Evolutionary conservation across 164 flowering plant genomes (phyloP).

Genomic region (Vitis amurensis): DNA sequence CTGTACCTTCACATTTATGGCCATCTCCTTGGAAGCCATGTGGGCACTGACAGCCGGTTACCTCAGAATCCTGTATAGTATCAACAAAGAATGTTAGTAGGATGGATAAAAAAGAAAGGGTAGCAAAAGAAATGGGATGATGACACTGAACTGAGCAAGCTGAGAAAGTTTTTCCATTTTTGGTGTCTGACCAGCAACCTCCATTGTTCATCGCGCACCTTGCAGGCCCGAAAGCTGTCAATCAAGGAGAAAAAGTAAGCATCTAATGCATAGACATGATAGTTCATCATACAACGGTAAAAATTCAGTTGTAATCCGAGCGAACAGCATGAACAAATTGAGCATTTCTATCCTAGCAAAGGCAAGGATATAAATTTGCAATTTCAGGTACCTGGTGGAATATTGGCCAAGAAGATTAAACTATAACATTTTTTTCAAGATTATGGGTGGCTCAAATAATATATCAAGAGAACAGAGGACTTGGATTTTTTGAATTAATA

Average conservation of each 20-base stretch:
- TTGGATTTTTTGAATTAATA: no score
- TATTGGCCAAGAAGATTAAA: no score
- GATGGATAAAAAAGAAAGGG: background rate
- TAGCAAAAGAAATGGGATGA: constrained; percentile 13
- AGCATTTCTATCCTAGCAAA: no score
- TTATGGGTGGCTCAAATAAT: no score
- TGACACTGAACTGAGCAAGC: constrained; percentile 82
- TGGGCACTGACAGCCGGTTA: constrained; percentile 78
- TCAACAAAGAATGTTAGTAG: background rate
- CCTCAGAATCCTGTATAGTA: constrained; percentile 45
- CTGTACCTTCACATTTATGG: constrained; percentile 72
- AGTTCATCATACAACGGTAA: no score
- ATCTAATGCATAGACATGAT: background rate
- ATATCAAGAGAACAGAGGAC: no score
- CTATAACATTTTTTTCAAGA: no score
- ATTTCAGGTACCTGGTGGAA: no score
- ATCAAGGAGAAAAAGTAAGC: constrained; percentile 3
- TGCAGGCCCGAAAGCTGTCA: constrained; percentile 79
- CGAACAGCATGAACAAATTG: no score
- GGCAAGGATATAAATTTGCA: no score
- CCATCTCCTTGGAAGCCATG: constrained; percentile 83
- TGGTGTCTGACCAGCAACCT: constrained; percentile 88
- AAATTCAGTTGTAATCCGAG: no score
- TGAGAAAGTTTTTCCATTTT: constrained; percentile 54
- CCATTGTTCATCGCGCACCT: constrained; percentile 81